Evolutionary conservation across 352 stramenopile species (phyloP).

Genomic region (Phytopythium oedochilum): DNA sequence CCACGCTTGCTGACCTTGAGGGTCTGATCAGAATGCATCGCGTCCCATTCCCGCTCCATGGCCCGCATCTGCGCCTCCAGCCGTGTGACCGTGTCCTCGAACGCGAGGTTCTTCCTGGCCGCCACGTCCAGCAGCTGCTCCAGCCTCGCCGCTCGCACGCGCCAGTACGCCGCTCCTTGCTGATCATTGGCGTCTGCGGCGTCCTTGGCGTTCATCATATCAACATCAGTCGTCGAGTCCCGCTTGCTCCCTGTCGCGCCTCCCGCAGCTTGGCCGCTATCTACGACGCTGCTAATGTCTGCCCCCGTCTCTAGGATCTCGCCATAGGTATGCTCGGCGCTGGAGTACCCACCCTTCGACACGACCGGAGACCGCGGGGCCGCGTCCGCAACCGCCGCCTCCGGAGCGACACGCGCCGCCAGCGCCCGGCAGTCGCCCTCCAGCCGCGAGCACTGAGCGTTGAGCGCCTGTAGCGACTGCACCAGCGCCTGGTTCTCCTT

Average conservation of each 20-base stretch:
- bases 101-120: slow-evolving; percentile 35
- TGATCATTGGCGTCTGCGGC: background rate
- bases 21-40: slow-evolving; percentile 16
- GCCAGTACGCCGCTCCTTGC: slow-evolving; percentile 8
- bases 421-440: slow-evolving; percentile 3
- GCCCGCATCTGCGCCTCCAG: slow-evolving; percentile 38
- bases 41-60: slow-evolving; percentile 28
- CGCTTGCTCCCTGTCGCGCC: no score
- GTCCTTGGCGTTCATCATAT: slow-evolving; percentile 9
- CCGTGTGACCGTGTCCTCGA: slow-evolving; percentile 35
- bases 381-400: no score
- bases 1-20: slow-evolving; percentile 12
- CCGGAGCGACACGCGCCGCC: background rate
- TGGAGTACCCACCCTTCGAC: no score
- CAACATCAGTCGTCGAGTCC: slow-evolving; percentile 1
- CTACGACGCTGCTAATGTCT: no score
- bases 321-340: no score
- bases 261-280: no score
- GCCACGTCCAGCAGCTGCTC: slow-evolving; percentile 29
- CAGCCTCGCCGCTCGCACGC: slow-evolving; percentile 31
- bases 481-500: slow-evolving; percentile 40
- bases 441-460: slow-evolving; percentile 18
- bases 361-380: no score
- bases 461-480: slow-evolving; percentile 34
- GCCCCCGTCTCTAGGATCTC: no score